Conservation (phyloP, 352 stramenopile genomes). For the Phytopythium aichiense region DNA sequence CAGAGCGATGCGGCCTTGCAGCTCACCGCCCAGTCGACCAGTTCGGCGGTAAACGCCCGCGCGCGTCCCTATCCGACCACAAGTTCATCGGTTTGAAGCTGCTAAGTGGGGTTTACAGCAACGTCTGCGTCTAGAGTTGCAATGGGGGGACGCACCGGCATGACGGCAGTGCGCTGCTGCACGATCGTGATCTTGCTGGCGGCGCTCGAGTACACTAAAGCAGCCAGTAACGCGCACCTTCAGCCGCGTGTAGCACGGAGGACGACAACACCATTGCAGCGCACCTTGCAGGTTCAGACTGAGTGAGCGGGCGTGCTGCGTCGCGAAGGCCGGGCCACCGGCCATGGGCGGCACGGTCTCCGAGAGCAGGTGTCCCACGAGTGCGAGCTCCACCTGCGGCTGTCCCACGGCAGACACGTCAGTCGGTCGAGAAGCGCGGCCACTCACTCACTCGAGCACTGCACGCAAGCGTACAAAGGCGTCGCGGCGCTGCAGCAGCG, state of each 20-base stretch:
- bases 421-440: not conserved
- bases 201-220: slow-evolving; percentile 59
- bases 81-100: not conserved
- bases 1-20: slow-evolving; percentile 45
- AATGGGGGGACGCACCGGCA: slow-evolving; percentile 22
- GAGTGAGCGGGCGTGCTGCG: slow-evolving; percentile 35
- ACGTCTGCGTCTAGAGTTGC: not conserved
- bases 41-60: slow-evolving; percentile 41
- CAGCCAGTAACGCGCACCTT: not conserved
- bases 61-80: slow-evolving; percentile 38
- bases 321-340: slow-evolving; percentile 46
- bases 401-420: slow-evolving; percentile 3
- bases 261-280: not conserved
- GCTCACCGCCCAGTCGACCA: slow-evolving; percentile 47
- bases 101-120: slow-evolving; percentile 3
- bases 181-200: slow-evolving; percentile 66
- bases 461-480: slow-evolving; percentile 30
- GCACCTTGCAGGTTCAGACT: slow-evolving; percentile 77
- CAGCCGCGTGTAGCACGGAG: not conserved
- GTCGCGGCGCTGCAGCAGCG: slow-evolving; percentile 45
- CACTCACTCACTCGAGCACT: not conserved
- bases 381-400: slow-evolving; percentile 35
- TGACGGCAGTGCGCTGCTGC: slow-evolving; percentile 61
- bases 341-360: slow-evolving; percentile 57
- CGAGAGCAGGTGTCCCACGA: slow-evolving; percentile 59